A percentile compares a stretch with the other conserved stretches of the same genome.
phyloP scores from a whole-genome alignment of 148 eudicot genomes.

The Rhododendron simsii region DNA sequence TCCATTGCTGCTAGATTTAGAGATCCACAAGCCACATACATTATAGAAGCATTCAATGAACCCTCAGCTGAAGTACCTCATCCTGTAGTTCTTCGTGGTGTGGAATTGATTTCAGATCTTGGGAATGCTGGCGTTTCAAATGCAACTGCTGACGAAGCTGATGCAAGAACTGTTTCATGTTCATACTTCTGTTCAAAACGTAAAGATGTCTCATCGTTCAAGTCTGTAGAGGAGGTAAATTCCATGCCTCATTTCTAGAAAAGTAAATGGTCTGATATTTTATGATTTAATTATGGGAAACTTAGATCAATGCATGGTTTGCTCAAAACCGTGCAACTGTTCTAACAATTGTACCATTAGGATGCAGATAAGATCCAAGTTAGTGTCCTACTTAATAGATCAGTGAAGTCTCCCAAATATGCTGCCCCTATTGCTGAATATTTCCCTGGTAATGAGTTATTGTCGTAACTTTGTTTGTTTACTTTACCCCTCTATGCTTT shows the following conservation, averaged over 20 bases:
- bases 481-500: not conserved
- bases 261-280: not conserved
- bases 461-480: not conserved
- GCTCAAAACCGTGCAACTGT: not conserved
- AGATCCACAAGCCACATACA: slow-evolving; percentile 58
- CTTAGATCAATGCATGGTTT: not conserved
- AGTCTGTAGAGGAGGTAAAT: slow-evolving; percentile 62
- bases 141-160: slow-evolving; percentile 23
- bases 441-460: slow-evolving; percentile 59
- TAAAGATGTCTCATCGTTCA: slow-evolving; percentile 22
- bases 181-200: slow-evolving; percentile 53
- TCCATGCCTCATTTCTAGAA: not conserved
- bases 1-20: slow-evolving; percentile 49
- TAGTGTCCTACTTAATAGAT: slow-evolving; percentile 49
- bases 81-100: slow-evolving; percentile 57
- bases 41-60: slow-evolving; percentile 40
- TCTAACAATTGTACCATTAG: slow-evolving; percentile 40
- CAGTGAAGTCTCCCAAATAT: slow-evolving; percentile 42
- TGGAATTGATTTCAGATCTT: slow-evolving; percentile 47
- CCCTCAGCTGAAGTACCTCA: slow-evolving; percentile 33
- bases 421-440: slow-evolving; percentile 67
- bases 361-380: slow-evolving; percentile 84
- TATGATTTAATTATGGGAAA: not conserved
- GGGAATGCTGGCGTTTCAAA: slow-evolving; percentile 26
- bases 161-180: slow-evolving; percentile 34